Conservation (phyloP, 768 basidiomycete species). For the Kwoniella europaea region DNA sequence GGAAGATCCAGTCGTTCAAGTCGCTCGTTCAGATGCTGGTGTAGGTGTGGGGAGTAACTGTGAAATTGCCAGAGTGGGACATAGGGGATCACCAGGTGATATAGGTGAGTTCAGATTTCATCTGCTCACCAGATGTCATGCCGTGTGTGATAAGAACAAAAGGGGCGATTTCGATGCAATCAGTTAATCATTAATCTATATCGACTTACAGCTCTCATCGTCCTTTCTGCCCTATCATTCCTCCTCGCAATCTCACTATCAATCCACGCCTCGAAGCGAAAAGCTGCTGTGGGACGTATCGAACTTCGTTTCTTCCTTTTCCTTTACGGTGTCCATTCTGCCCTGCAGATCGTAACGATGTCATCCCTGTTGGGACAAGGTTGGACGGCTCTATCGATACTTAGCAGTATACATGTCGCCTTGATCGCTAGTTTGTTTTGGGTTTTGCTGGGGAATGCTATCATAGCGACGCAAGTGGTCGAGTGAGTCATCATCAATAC, state of each 20-base stretch:
- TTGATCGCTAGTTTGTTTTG: constrained; percentile 78
- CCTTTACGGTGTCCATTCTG: constrained; percentile 62
- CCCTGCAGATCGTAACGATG: constrained; percentile 79
- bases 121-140: no score
- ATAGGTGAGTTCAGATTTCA: constrained; percentile 67
- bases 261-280: constrained; percentile 67
- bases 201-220: constrained; percentile 68
- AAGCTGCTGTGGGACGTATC: constrained; percentile 79
- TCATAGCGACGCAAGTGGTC: constrained; percentile 69
- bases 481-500: constrained; percentile 70
- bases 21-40: constrained; percentile 65
- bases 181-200: background rate
- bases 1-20: constrained; percentile 61
- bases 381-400: constrained; percentile 68
- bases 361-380: constrained; percentile 81
- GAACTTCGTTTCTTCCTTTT: constrained; percentile 58
- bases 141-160: no score
- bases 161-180: no score
- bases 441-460: constrained; percentile 59
- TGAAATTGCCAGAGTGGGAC: constrained; percentile 70
- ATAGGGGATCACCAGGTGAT: constrained; percentile 60
- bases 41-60: constrained; percentile 83
- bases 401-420: constrained; percentile 81
- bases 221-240: constrained; percentile 76
- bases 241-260: constrained; percentile 68